phyloP scores from a whole-genome alignment of 116 monocot genomes.

The Iris pallida region DNA sequence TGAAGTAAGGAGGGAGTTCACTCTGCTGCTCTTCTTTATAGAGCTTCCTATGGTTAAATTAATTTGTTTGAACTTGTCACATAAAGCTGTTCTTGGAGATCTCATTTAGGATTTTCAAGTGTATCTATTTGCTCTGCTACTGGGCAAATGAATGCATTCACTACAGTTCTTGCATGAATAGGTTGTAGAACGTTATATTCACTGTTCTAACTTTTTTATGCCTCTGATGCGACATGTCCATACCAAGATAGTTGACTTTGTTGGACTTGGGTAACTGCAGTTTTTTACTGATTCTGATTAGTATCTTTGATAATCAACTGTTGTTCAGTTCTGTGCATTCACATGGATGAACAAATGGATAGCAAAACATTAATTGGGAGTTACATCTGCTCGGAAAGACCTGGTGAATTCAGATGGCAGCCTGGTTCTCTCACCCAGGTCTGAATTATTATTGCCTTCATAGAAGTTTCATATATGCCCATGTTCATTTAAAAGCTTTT shows the following conservation, averaged over 20 bases:
- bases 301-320: neutral
- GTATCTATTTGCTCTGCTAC: too few species aligned
- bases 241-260: too few species aligned
- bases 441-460: constrained; percentile 2
- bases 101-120: neutral
- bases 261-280: neutral
- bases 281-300: neutral
- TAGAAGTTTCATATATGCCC: too few species aligned
- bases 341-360: constrained; percentile 99
- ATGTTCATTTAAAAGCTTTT: too few species aligned
- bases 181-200: too few species aligned
- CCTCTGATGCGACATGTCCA: too few species aligned
- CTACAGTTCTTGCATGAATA: too few species aligned
- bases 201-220: too few species aligned
- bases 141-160: too few species aligned
- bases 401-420: constrained; percentile 96
- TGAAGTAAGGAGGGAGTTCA: too few species aligned
- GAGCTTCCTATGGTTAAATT: neutral
- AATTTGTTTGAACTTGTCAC: neutral
- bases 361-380: constrained; percentile 81
- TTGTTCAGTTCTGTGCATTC: constrained; percentile 80
- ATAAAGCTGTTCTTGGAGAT: neutral
- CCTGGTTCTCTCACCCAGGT: constrained; percentile 97
- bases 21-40: too few species aligned
- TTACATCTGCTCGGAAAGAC: constrained; percentile 77